phyloP scores from a whole-genome alignment of 2,329 filamentous ascomycete species.

The Aspergillus ochraceoroseus region DNA sequence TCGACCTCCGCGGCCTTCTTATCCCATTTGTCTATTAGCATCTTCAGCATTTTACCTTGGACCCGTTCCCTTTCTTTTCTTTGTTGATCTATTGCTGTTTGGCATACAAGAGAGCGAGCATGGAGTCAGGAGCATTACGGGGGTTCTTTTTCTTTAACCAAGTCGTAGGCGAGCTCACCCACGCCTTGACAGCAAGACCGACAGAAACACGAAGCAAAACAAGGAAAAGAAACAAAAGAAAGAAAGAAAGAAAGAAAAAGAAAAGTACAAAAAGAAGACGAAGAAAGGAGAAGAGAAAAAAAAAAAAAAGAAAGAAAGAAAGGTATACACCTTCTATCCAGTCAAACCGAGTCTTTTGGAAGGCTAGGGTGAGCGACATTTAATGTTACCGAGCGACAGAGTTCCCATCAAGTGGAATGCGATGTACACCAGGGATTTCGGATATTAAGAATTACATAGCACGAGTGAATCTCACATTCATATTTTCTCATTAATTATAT shows the following conservation, averaged over 20 bases:
- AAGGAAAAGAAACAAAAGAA: conserved; percentile 2
- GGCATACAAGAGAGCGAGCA: conserved; percentile 20
- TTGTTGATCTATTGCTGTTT: conserved; percentile 20
- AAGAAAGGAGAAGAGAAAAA: conserved; percentile 1
- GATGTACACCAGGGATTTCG: conserved; percentile 15
- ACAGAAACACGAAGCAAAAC: conserved; percentile 5
- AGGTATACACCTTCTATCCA: background rate
- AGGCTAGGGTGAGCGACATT: conserved; percentile 11
- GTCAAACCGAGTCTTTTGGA: conserved; percentile 6
- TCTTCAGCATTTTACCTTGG: conserved; percentile 12
- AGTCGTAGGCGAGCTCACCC: conserved; percentile 20
- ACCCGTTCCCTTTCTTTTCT: conserved; percentile 13
- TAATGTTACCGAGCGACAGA: background rate
- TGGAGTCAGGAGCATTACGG: conserved; percentile 16
- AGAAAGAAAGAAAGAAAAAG: conserved; percentile 2
- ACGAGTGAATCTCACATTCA: conserved; percentile 5
- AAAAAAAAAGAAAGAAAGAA: conserved; percentile 4
- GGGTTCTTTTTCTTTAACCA: conserved; percentile 6
- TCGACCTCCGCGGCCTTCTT: conserved; percentile 5
- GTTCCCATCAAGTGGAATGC: conserved; percentile 4
- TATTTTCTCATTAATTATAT: background rate
- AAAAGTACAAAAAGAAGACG: conserved; percentile 4
- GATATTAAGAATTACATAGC: conserved; percentile 13
- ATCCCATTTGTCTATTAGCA: conserved; percentile 16
- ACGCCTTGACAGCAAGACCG: conserved; percentile 14